phyloP scores from a whole-genome alignment of 495 filamentous ascomycete genomes.

The Podospora pseudocomata region DNA sequence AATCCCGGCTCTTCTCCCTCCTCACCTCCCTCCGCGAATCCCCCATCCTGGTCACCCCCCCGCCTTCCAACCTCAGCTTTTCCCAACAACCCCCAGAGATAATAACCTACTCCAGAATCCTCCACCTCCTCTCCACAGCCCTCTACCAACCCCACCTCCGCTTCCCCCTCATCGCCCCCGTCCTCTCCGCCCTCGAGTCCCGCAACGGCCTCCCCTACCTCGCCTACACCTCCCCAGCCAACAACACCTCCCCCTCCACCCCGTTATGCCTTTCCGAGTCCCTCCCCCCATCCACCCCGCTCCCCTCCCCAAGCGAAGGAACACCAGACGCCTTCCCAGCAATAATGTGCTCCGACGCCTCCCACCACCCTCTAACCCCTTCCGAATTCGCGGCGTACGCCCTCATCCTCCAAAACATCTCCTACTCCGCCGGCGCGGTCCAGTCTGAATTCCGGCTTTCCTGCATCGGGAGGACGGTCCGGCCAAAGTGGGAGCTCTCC shows the following conservation, averaged over 20 bases:
- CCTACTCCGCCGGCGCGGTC: conserved; percentile 51
- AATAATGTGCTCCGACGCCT: conserved; percentile 61
- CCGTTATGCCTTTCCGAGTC: conserved; percentile 34
- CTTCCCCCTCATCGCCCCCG: conserved; percentile 55
- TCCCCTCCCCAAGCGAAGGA: conserved; percentile 37
- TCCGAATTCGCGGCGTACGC: conserved; percentile 48
- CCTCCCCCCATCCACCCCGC: conserved; percentile 30
- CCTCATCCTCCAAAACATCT: conserved; percentile 44
- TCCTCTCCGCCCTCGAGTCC: conserved; percentile 51
- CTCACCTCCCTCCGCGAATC: conserved; percentile 42
- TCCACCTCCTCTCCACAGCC: conserved; percentile 41
- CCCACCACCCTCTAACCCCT: conserved; percentile 25
- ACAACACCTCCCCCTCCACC: conserved; percentile 28
- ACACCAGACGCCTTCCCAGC: conserved; percentile 49
- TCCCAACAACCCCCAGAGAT: conserved; percentile 28
- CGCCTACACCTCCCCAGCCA: conserved; percentile 37
- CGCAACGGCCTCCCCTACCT: conserved; percentile 55
- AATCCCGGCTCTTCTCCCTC: conserved; percentile 39
- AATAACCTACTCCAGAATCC: conserved; percentile 43
- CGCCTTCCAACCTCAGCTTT: neutral
- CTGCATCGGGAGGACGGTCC: conserved; percentile 57
- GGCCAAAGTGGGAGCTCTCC: conserved; percentile 55
- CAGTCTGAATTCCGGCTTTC: conserved; percentile 54
- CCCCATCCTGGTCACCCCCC: conserved; percentile 46
- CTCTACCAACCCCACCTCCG: conserved; percentile 59